A percentile compares a stretch with the other conserved stretches of the same genome.
Conservation (phyloP, 1,284 basidiomycete genomes). For the Melanopsichium pennsylvanicum region DNA sequence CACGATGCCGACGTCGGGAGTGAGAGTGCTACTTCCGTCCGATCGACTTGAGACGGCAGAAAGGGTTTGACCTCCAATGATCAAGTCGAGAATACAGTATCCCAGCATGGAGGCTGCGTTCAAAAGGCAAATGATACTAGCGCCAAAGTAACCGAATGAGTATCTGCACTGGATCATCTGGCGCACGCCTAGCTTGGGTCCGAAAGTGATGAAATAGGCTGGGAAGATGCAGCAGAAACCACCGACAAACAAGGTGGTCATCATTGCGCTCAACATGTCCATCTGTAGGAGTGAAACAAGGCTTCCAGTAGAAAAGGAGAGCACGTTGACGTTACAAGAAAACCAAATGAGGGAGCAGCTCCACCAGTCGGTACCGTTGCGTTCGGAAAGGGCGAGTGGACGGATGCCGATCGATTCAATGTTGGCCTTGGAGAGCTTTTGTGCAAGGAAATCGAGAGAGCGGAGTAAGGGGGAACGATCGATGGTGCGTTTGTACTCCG, state of each 20-base stretch:
- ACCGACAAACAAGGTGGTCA: conserved; percentile 66
- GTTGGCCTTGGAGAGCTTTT: conserved; percentile 17
- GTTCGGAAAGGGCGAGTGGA: conserved; percentile 34
- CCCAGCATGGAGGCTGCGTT: conserved; percentile 52
- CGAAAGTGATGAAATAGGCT: conserved; percentile 67
- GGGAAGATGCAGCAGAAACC: conserved; percentile 64
- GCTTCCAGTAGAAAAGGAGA: conserved; percentile 72
- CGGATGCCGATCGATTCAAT: conserved; percentile 52
- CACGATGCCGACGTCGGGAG: conserved; percentile 79
- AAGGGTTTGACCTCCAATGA: conserved; percentile 68
- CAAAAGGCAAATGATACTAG: conserved; percentile 71
- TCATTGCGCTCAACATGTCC: conserved; percentile 68
- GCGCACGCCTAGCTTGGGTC: conserved; percentile 72
- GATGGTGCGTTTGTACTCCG: conserved; percentile 32
- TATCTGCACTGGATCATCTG: conserved; percentile 72
- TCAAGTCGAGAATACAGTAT: conserved; percentile 73
- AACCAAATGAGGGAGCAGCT: conserved; percentile 66
- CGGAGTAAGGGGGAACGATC: conserved; percentile 9
- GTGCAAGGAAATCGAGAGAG: conserved; percentile 18
- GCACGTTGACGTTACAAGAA: conserved; percentile 58
- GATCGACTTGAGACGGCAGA: conserved; percentile 65
- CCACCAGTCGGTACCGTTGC: conserved; percentile 67
- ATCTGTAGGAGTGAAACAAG: conserved; percentile 71
- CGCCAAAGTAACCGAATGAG: conserved; percentile 72
- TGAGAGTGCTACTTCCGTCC: conserved; percentile 45